Conservation (phyloP, 805 yeast species). For the Starmera pachycereana region DNA sequence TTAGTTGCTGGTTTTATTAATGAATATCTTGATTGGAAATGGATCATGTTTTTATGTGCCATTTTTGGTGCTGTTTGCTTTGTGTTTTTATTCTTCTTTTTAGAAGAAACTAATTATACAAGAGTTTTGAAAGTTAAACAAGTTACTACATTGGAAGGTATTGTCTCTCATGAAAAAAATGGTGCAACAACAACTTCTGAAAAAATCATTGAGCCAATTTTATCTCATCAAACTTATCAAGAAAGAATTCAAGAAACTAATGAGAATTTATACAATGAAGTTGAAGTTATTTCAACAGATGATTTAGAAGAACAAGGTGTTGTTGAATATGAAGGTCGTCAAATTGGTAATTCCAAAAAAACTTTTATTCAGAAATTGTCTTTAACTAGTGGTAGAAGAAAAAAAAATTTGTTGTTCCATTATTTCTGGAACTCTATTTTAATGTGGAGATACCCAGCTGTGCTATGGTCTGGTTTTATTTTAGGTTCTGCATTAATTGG, state of each 20-base stretch:
- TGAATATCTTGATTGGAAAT: slow-evolving; percentile 38
- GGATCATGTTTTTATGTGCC: slow-evolving; percentile 41
- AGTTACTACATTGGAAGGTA: slow-evolving; percentile 4
- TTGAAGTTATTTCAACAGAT: slow-evolving; percentile 19
- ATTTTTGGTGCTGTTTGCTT: slow-evolving; percentile 34
- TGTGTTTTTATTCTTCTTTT: slow-evolving; percentile 29
- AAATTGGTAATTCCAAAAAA: slow-evolving; percentile 17
- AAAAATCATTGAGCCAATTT: slow-evolving; percentile 3
- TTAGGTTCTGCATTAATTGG: slow-evolving; percentile 39
- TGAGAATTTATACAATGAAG: slow-evolving; percentile 14
- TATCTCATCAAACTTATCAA: slow-evolving; percentile 8
- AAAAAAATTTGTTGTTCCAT: slow-evolving; percentile 20
- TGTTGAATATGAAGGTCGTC: slow-evolving; percentile 9
- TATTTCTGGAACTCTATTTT: slow-evolving; percentile 27
- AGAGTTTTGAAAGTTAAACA: slow-evolving; percentile 14
- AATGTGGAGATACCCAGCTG: slow-evolving; percentile 40
- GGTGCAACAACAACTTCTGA: slow-evolving; percentile 6
- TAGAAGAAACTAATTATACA: slow-evolving; percentile 47
- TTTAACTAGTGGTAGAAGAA: slow-evolving; percentile 26
- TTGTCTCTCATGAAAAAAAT: slow-evolving; percentile 3
- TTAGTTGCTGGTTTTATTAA: slow-evolving; percentile 48
- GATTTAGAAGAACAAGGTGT: background rate
- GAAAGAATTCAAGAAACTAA: slow-evolving; percentile 9
- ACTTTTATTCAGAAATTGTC: slow-evolving; percentile 34
- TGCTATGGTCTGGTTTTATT: slow-evolving; percentile 48